Base-by-base conservation (phyloP, 306 rosid species). In the Trifolium repens region DNA sequence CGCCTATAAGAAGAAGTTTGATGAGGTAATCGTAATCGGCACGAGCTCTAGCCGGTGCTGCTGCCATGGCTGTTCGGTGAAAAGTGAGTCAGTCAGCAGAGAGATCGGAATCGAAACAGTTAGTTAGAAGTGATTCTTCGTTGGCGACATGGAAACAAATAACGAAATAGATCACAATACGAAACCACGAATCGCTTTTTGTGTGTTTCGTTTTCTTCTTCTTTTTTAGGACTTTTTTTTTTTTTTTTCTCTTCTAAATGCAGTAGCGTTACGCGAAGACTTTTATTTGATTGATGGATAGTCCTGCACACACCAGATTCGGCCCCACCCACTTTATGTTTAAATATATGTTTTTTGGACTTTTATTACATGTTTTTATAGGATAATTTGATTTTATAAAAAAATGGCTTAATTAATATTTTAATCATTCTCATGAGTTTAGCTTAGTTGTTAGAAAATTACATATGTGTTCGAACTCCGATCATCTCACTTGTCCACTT, bases 1-100 rank as follows among this genome's bases (percentile, higher is more conserved):
- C 96, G 79, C 97, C 97, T 17, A 91, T 91, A 62, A 91, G 97
- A 74, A 91, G 94, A 72, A 91, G 96, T 76, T 91, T 91, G 84
- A 91, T 89, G 75, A 91, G 97, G 82, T 88, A 86, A 85, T 91
- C 97, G 88, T 91, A 87, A 91, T 91, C 97, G 34, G 93, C 92
- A 72, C 96, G 97, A 75, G 93, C 96, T 85, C 96, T 85, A 0
- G 89, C 84, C 19, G 96, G 94, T 79, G 88, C 76, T 40, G 90
- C 88, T 44, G 96, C 93, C 94, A 91, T 91, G 64, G 83, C 53
- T 72, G 26, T 7, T 7, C 3, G 67, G 0, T 58, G 19, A 30
- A 55, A 4, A 63, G 13, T 32, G 46, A 55, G 24, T 32, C 7
- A 55, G 35, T 10, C 8, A 22, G 26, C 61, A 54, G 8, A 5